phyloP scores from a whole-genome alignment of 495 filamentous ascomycete genomes.

The Penicillium lividum region DNA sequence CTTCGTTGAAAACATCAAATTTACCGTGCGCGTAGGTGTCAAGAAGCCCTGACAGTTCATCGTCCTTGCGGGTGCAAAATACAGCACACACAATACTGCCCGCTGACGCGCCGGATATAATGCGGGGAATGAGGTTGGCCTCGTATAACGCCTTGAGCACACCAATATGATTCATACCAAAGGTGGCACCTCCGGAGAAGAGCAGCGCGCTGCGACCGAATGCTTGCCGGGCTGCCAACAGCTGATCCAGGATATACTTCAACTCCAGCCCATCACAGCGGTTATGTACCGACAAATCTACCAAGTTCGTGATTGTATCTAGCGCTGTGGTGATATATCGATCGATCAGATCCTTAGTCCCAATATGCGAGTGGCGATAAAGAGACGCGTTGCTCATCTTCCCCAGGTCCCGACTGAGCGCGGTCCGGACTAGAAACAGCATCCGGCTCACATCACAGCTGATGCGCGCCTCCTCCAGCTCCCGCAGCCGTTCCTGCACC shows the following conservation, averaged over 20 bases:
- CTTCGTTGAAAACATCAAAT: constrained; percentile 78
- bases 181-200: constrained; percentile 87
- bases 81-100: constrained; percentile 93
- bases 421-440: constrained; percentile 79
- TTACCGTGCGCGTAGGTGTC: constrained; percentile 77
- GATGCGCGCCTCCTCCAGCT: constrained; percentile 73
- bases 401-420: constrained; percentile 77
- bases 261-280: constrained; percentile 57
- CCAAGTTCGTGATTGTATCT: constrained; percentile 67
- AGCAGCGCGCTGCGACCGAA: constrained; percentile 87
- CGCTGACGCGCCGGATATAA: constrained; percentile 91
- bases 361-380: constrained; percentile 81
- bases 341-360: constrained; percentile 86
- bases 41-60: constrained; percentile 75
- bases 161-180: constrained; percentile 95
- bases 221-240: constrained; percentile 78
- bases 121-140: constrained; percentile 74
- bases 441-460: constrained; percentile 73
- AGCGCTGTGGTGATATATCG: constrained; percentile 78
- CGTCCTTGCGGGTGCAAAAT: constrained; percentile 80
- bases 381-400: constrained; percentile 82
- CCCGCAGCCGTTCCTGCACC: constrained; percentile 65
- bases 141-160: constrained; percentile 87
- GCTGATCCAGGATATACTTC: constrained; percentile 68
- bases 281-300: constrained; percentile 61